These are phyloP conservation scores for Juncus inflexus DNA, from an alignment of 176 grass and related monocot species.

Conservation along the genomic window DNA sequence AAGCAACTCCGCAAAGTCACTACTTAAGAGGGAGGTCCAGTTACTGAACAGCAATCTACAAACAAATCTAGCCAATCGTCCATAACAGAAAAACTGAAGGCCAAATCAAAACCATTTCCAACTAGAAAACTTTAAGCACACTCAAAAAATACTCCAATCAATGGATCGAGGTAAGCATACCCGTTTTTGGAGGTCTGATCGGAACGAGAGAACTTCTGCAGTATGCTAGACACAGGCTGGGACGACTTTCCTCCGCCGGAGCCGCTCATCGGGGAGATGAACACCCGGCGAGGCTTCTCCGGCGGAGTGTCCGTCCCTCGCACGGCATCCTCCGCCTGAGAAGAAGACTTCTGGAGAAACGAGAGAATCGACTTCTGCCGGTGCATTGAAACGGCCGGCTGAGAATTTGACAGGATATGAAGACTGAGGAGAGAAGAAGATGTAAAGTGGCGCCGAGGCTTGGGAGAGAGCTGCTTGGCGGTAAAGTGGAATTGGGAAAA, in stretches of 20 bases:
- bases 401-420: background rate
- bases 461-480: conserved; percentile 17
- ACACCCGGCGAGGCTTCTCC: conserved; percentile 43
- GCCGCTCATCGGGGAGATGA: conserved; percentile 7
- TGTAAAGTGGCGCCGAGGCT: background rate
- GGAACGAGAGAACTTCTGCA: conserved; percentile 42
- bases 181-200: conserved; percentile 11
- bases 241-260: conserved; percentile 1
- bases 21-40: no score
- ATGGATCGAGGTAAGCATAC: conserved; percentile 19
- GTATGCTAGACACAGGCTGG: conserved; percentile 46
- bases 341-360: conserved; percentile 51
- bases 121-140: no score
- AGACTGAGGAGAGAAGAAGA: background rate
- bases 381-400: conserved; percentile 20
- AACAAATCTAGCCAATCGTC: no score
- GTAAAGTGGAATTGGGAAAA: conserved; percentile 10
- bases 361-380: conserved; percentile 83
- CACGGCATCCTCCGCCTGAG: conserved; percentile 28
- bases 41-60: no score
- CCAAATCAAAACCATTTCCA: no score
- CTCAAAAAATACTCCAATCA: no score
- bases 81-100: no score
- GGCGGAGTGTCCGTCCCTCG: conserved; percentile 45
- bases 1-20: no score